Base-by-base conservation (phyloP, 257 asterid genomes). In the Paulownia fortunei region DNA sequence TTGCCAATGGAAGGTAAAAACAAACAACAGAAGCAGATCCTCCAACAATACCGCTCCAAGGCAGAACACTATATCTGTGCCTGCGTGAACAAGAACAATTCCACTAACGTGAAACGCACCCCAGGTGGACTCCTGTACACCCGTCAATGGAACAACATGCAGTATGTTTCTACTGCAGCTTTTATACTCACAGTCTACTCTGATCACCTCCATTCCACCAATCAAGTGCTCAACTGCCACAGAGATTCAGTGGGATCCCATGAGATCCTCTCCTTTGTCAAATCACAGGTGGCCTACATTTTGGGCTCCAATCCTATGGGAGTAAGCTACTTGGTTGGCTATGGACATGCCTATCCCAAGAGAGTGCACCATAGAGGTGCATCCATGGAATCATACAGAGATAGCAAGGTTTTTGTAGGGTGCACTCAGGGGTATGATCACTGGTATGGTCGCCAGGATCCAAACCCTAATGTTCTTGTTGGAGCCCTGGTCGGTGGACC, bases 71-170 rank as follows among this genome's bases (percentile, higher is more conserved):
- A 88, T 72, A 8, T 91, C 0, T 94, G 98, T 21, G 87, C 95
- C 7, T 85, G 87, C 69, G 16, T 94, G 81, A 86, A 88, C 85
- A 86, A 83, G 67, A 89, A 87, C 79, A 87, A 84, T 6, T 59
- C 80, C n/a, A 77, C 89, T 36, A 92, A 86, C 60, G 92, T 92
- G 74, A 83, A 62, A 3, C 95, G 89, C 80, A 94, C 98, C 81
- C 93, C 96, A 27, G 97, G 91, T 0, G 98, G 98, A 0, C 84
- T 94, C 9, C 84, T 94, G 26, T 94, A 84, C 89, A 81, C 87
- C 76, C 97, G 98, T 71, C 87, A 85, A 69, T 94, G 98, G 98
- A 94, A 94, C 96, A 94, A 94, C 82, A 91, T 94, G 97, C 99
- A 94, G 82, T 92, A 94, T 32, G 98, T 92, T 0, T 82, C 99